Base-by-base conservation (phyloP, 2,329 filamentous ascomycete species). In the Samsoniella hepiali region DNA sequence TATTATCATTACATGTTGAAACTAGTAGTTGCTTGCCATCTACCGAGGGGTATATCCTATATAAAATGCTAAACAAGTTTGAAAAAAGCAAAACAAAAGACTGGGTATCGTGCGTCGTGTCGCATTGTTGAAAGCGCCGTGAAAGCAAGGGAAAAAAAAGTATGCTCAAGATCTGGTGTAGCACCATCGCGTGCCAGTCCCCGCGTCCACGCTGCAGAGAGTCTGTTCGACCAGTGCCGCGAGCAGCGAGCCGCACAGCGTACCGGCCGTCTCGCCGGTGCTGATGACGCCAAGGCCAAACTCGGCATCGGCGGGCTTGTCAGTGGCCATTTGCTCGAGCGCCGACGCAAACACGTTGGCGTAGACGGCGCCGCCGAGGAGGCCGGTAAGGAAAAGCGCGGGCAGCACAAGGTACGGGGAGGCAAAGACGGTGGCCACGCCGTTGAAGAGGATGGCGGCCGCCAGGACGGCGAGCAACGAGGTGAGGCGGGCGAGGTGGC, bases 231-330 rank as follows among this genome's bases (percentile, higher is more conserved):
- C 36, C 11, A 70, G 55, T 0, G 68, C 65, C 2, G 69, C 70
- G 22, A 72, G 6, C 4, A 74, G 40, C 1, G 69, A 68, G 2
- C 73, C 74, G 22, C 67, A 47, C 1, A 74, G 47, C 4, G 67
- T 34, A 3, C 74, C 74, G 5, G 63, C 68, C 5, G 71, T 69
- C 44, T 75, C 73, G 2, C 73, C 74, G 4, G 62, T 66, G 0
- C 72, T 71, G 0, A 72, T 68, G 1, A 66, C 49, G 17, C 74
- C 72, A 0, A 76, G 65, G 17, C 67, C 64, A n/a, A 75, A 72
- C 40, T 73, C 72, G 4, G 67, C 61, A 42, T 70, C 69, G 9
- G 67, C 62, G 0, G 65, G 69, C 1, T 66, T 53, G 1, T 65
- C 65, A 0, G 59, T 13, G 1, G 67, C 56, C 34, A 64, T 69